Evolutionary conservation across 2,329 filamentous ascomycete species (phyloP).

Genomic region (Pochonia chlamydosporia): DNA sequence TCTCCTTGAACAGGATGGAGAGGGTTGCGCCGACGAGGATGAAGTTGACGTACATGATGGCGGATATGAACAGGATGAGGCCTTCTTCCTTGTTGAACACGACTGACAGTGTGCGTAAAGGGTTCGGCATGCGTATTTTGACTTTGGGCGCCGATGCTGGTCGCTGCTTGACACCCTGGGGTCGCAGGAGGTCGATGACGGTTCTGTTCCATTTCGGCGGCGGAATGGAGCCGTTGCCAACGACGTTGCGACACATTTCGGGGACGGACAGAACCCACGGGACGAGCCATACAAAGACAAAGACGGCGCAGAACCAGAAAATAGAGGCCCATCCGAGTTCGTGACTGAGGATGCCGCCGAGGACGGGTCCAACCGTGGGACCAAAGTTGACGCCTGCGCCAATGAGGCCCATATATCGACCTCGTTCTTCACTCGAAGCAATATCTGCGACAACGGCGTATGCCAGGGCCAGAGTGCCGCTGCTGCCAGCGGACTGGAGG

Average conservation of each 20-base stretch:
- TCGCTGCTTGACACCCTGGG: slow-evolving; percentile 27
- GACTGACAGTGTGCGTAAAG: slow-evolving; percentile 47
- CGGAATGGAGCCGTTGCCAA: slow-evolving; percentile 57
- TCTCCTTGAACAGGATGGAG: slow-evolving; percentile 43
- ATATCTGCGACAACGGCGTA: slow-evolving; percentile 70
- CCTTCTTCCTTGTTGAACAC: slow-evolving; percentile 53
- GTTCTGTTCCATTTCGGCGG: slow-evolving; percentile 54
- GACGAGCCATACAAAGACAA: slow-evolving; percentile 43
- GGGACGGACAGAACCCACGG: slow-evolving; percentile 52
- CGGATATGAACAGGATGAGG: slow-evolving; percentile 46
- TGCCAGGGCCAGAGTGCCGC: slow-evolving; percentile 64
- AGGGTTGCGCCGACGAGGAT: slow-evolving; percentile 49
- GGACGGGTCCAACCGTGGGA: slow-evolving; percentile 49
- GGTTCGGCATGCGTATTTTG: slow-evolving; percentile 50
- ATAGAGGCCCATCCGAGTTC: slow-evolving; percentile 63
- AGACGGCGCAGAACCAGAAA: slow-evolving; percentile 63
- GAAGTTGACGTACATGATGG: slow-evolving; percentile 50
- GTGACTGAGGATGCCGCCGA: slow-evolving; percentile 59
- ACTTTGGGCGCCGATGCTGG: slow-evolving; percentile 28
- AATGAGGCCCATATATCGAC: slow-evolving; percentile 67
- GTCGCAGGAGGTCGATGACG: slow-evolving; percentile 41
- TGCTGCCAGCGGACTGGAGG: slow-evolving; percentile 59
- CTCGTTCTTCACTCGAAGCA: slow-evolving; percentile 61
- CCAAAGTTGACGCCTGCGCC: slow-evolving; percentile 52
- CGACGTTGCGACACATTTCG: slow-evolving; percentile 53